phyloP scores from a whole-genome alignment of 768 basidiomycete genomes.

The Coprinopsis marcescibilis region DNA sequence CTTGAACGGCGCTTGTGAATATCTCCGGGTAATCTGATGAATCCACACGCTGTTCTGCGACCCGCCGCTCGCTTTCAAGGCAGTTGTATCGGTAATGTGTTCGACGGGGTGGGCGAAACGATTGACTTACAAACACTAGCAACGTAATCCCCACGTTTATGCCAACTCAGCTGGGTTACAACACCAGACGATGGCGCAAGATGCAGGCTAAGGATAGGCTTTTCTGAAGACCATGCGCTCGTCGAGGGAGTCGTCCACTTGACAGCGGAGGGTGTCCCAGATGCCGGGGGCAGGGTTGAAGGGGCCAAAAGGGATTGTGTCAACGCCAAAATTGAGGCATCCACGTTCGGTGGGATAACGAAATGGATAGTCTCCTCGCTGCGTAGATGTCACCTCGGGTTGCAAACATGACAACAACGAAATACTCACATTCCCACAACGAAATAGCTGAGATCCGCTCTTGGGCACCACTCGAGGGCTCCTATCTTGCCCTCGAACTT shows the following conservation, averaged over 20 bases:
- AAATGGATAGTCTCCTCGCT: conserved; percentile 82
- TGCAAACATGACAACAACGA: conserved; percentile 4
- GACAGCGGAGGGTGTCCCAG: conserved; percentile 53
- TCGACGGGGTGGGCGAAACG: conserved; percentile 6
- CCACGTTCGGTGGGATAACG: conserved; percentile 74
- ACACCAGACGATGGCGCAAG: conserved; percentile 63
- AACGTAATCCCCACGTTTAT: conserved; percentile 91
- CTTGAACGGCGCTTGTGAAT: conserved; percentile 97
- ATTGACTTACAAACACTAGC: conserved; percentile 82
- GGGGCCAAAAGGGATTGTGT: conserved; percentile 63
- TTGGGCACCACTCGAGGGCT: conserved; percentile 90
- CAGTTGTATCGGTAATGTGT: conserved; percentile 12
- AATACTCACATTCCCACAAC: conserved; percentile 69
- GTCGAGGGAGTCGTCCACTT: conserved; percentile 60
- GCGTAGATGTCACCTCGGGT: conserved; percentile 15
- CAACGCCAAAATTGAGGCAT: conserved; percentile 47
- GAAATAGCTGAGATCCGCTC: conserved; percentile 74
- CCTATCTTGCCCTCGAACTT: conserved; percentile 74
- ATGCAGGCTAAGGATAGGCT: conserved; percentile 53
- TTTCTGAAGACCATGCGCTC: conserved; percentile 42
- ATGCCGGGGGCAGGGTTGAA: conserved; percentile 52
- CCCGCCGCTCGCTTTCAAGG: conserved; percentile 49
- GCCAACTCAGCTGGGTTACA: conserved; percentile 85
- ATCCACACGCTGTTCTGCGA: conserved; percentile 88
- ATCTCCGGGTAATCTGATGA: conserved; percentile 87